Evolutionary conservation across 2,329 filamentous ascomycete species (phyloP), one percentile per base, ranked within the genome.

Genomic region (Cytospora schulzeri): DNA sequence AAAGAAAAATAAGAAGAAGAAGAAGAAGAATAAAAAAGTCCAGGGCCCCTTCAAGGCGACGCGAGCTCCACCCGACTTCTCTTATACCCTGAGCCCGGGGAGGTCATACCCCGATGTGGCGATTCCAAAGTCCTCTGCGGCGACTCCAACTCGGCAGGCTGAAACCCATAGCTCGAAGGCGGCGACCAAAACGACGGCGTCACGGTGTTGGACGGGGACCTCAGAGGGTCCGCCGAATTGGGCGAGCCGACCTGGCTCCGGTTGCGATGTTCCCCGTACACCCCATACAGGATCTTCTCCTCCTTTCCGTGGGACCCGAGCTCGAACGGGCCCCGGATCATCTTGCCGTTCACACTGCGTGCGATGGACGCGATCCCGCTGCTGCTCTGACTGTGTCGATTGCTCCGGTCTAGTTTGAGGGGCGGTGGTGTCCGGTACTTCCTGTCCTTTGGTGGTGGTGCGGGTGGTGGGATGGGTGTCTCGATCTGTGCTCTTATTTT

Each of bases 121-220:
- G 65, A 65, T 38, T 67, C 65, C 57, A 67, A 54, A 51, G 22
- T 56, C 59, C 59, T 62, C 52, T 31, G 45, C 28, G 62, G 65
- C 38, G 65, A 65, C 50, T 67, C 65, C 57, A 67, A 50, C 52
- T 65, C 65, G 12, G 65, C 62, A 4, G 62, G 65, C 35, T 62
- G 62, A n/a, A 35, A 62, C 12, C 58, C 65, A 22, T 53, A 56
- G 24, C 55, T 62, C 22, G 62, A 38, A 15, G 60, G 64, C 22
- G 64, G 64, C 15, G 64, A 63, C 52, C 56, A 60, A 4, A 55
- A 52, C 14, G 65, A 63, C 14, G 58, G 50, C 17, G 54, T 58
- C 54, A 29, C n/a, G 4, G 61, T 55, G 24, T 45, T 33, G 17
- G 9, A 11, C 33, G 33, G 33, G 33, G 60, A 60, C 35, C 31